These are phyloP conservation scores for Candida sanyaensis DNA, from an alignment of 1,139 yeast species.

Conservation along the genomic window DNA sequence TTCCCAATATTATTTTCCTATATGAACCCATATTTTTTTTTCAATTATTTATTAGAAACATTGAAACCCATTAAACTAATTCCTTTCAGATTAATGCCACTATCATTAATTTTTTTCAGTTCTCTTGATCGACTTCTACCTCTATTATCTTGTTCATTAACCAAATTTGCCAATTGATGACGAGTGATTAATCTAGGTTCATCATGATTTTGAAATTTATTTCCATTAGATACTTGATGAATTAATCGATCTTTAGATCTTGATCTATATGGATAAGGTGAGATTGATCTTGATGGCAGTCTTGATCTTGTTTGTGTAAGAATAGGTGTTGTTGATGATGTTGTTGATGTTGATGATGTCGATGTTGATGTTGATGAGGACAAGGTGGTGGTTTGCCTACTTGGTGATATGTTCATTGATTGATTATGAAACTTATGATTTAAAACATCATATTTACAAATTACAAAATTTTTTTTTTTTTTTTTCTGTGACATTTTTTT, in stretches of 20 bases:
- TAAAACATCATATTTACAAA: background rate
- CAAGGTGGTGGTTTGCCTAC: background rate
- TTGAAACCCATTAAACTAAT: conserved; percentile 63
- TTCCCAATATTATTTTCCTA: background rate
- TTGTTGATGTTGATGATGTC: too few relatives aligned
- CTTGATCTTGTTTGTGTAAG: conserved; percentile 4
- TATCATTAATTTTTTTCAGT: conserved; percentile 17
- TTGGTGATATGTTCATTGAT: background rate
- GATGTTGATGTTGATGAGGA: background rate
- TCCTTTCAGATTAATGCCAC: background rate
- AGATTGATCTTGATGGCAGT: conserved; percentile 6
- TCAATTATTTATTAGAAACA: conserved; percentile 1
- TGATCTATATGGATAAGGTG: conserved; percentile 14
- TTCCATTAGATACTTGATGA: background rate
- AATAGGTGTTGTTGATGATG: background rate
- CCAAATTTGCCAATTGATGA: background rate
- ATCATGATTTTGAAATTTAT: background rate
- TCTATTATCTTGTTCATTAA: conserved; percentile 9
- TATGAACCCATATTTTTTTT: too few relatives aligned
- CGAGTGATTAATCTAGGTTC: background rate
- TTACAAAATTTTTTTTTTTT: background rate
- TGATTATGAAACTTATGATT: background rate
- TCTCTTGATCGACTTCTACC: conserved; percentile 14
- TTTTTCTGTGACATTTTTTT: background rate
- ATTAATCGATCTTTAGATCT: conserved; percentile 14